Evolutionary conservation across 495 filamentous ascomycete species (phyloP), one percentile per base, ranked within the genome.

Genomic region (Cercophora sp.): DNA sequence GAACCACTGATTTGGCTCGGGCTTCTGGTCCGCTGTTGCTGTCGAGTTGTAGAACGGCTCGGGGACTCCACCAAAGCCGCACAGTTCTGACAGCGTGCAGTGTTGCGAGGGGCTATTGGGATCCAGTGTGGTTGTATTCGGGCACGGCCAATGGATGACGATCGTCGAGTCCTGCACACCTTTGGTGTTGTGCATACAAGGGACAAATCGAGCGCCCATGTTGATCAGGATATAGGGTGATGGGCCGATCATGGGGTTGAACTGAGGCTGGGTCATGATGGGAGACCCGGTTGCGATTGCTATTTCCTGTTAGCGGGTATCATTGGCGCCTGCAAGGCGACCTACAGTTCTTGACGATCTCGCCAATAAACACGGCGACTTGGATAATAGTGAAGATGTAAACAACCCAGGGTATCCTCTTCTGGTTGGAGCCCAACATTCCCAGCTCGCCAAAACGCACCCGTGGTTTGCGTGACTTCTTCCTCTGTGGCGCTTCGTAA

Each of bases 241-340:
- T 2, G 93, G 93, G 0, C 93, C 93, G 63, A 98, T 94, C 89
- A 98, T 95, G 37, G 87, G 87, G 67, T 98, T 98, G 73, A 97
- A 91, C 9, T 73, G 72, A 4, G 93, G 94, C 23, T 92, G 75
- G 22, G 83, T 95, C 68, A 86, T 81, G 60, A 98, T 96, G 9
- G 91, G 89, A 1, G 83, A 83, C 45, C 81, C 81, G 4, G 87
- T 91, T 0, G 86, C 70, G 34, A 76, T 65, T 8, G 69, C 81
- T 65, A 39, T 23, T n/a, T n/a, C n/a, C n/a, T n/a, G n/a, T n/a
- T n/a, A n/a, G n/a, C n/a, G n/a, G n/a, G n/a, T n/a, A n/a, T n/a
- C n/a, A n/a, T n/a, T n/a, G n/a, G n/a, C n/a, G n/a, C n/a, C n/a
- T n/a, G n/a, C n/a, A n/a, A n/a, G n/a, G n/a, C n/a, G 34, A 58